Base-by-base conservation (phyloP, 768 basidiomycete genomes). In the Mycena capillaripes region DNA sequence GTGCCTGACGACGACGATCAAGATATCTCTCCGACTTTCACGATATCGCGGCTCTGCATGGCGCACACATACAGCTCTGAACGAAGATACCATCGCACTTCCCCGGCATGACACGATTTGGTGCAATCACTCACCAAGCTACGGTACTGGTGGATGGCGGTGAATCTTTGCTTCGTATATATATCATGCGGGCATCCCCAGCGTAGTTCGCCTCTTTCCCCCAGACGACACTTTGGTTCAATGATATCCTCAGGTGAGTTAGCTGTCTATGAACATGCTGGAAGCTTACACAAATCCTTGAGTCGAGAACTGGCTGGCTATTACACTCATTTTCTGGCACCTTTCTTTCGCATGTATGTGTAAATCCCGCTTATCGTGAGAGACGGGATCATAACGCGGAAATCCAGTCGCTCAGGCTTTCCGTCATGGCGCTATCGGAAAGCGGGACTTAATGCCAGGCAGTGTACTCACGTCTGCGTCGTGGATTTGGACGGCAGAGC, bases 241-340 rank as follows among this genome's bases (percentile, higher is more conserved):
- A 65, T 65, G 64, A 30, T 19, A 32, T 52, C 52, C 25, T 23
- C 53, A 65, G 64, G 64, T 65, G 29, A 27, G 46, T 14, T n/a
- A 32, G 7, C 3, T 17, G 23, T 42, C n/a, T 6, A 21, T 6
- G 25, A 11, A 5, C 29, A 25, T 38, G 11, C 9, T 30, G 52
- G 12, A 53, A 53, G 19, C 29, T 25, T 44, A 44, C 38, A n/a
- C 23, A 14, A 27, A 8, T 66, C 11, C n/a, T 56, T 42, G 52
- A 56, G 30, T 55, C 50, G 48, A 48, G 27, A 32, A 23, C 23
- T 61, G 58, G 58, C 36, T 69, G 38, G 3, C 40, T 34, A 38
- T 69, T 23, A 32, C 58, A 52, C 40, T 69, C 48, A 69, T 69
- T 61, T 30, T 25, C 27, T 53, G 23, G 23, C 38, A 69, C 67